Conservation (phyloP, 2,329 filamentous ascomycete genomes). For the Thermoascus crustaceus region DNA sequence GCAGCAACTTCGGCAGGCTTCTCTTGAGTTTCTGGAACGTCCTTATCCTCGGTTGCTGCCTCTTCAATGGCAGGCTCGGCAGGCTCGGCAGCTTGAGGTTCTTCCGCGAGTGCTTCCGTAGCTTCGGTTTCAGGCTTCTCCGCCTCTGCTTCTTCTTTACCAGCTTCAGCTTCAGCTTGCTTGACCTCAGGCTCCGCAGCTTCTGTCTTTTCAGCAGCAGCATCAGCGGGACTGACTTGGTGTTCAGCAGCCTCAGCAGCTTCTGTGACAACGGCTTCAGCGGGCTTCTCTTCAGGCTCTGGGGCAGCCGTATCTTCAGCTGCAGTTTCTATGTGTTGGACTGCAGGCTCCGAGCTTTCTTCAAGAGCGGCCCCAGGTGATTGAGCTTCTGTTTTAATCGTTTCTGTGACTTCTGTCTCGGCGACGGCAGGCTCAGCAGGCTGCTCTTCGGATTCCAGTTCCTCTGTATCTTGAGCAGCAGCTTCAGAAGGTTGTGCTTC, state of each 20-base stretch:
- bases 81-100: background rate
- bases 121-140: background rate
- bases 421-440: no score
- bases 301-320: background rate
- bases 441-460: no score
- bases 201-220: background rate
- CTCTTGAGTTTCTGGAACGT: background rate
- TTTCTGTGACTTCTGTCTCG: no score
- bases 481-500: no score
- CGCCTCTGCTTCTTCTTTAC: background rate
- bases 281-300: background rate
- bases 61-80: slow-evolving; percentile 2
- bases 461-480: no score
- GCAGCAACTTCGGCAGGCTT: background rate
- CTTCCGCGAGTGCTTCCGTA: background rate
- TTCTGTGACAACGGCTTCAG: background rate
- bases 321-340: no score
- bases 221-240: background rate
- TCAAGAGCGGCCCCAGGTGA: no score
- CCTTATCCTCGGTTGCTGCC: background rate
- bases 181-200: background rate
- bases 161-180: background rate
- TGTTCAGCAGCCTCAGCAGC: slow-evolving; percentile 1
- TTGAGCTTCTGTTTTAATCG: no score
- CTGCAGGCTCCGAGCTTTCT: no score